Evolutionary conservation across 2,329 filamentous ascomycete genomes (phyloP).

Genomic region (Aspergillus quadricinctus): DNA sequence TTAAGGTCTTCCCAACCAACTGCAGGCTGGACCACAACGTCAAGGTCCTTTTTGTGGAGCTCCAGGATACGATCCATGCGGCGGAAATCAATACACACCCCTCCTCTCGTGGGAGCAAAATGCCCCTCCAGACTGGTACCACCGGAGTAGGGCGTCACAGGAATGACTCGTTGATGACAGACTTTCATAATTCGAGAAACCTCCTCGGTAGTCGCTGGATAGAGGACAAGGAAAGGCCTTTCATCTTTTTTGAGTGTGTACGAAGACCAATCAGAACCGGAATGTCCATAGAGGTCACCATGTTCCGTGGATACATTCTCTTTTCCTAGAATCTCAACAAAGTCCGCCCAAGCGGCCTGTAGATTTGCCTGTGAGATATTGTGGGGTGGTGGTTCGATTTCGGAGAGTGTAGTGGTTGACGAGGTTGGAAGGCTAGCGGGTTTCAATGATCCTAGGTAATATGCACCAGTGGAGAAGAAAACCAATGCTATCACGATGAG

Average conservation of each 20-base stretch:
- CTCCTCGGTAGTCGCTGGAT: conserved; percentile 72
- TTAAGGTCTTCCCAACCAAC: conserved; percentile 86
- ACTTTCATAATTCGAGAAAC: conserved; percentile 85
- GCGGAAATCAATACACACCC: conserved; percentile 80
- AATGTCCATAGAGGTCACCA: conserved; percentile 52
- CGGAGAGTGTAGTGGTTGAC: conserved; percentile 56
- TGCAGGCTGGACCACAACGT: conserved; percentile 73
- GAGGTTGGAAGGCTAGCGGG: conserved; percentile 44
- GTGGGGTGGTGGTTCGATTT: conserved; percentile 48
- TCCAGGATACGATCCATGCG: conserved; percentile 77
- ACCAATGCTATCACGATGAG: conserved; percentile 42
- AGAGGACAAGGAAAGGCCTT: conserved; percentile 61
- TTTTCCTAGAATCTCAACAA: conserved; percentile 57
- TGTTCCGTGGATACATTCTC: conserved; percentile 59
- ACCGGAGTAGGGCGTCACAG: conserved; percentile 81
- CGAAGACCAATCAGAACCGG: conserved; percentile 62
- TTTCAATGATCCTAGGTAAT: conserved; percentile 51
- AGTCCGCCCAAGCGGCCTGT: conserved; percentile 62
- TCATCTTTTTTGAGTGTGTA: conserved; percentile 42
- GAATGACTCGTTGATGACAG: conserved; percentile 74
- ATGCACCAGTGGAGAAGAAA: conserved; percentile 50
- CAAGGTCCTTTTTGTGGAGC: conserved; percentile 72
- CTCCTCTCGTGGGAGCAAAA: conserved; percentile 75
- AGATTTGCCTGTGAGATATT: conserved; percentile 55
- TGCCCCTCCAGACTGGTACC: conserved; percentile 89